These are phyloP conservation scores for Eutrema yunnanense DNA, from an alignment of 345 rosid genomes.

Conservation along the genomic window DNA sequence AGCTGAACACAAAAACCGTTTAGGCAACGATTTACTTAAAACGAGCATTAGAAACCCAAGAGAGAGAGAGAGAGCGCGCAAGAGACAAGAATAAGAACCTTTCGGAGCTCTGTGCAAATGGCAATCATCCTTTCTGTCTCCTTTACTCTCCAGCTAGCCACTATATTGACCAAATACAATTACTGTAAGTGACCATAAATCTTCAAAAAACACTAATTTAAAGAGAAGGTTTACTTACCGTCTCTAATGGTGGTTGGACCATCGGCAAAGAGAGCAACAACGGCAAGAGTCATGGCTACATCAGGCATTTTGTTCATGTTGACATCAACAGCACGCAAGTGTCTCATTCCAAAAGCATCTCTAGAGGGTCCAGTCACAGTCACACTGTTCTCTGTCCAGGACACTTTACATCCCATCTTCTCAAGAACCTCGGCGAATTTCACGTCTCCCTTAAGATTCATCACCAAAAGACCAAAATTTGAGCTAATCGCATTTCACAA, in stretches of 20 bases:
- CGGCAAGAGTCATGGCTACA: slow-evolving; percentile 97
- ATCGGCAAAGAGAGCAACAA: slow-evolving; percentile 87
- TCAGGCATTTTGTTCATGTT: slow-evolving; percentile 99
- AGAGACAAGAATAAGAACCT: slow-evolving; percentile 35
- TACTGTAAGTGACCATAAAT: not conserved
- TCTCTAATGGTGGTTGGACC: slow-evolving; percentile 97
- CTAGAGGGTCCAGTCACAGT: slow-evolving; percentile 87
- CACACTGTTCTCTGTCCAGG: slow-evolving; percentile 88
- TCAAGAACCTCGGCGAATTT: slow-evolving; percentile 92
- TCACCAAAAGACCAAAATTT: not conserved
- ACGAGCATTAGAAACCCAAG: not conserved
- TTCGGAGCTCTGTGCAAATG: slow-evolving; percentile 87
- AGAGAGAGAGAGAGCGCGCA: not conserved
- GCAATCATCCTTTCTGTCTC: slow-evolving; percentile 98
- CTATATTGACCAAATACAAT: slow-evolving; percentile 31
- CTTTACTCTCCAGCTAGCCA: slow-evolving; percentile 99
- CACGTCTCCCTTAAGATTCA: slow-evolving; percentile 65
- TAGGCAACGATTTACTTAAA: not conserved
- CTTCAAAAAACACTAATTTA: not conserved
- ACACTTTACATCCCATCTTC: slow-evolving; percentile 94
- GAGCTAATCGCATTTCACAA: not conserved
- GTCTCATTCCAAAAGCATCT: slow-evolving; percentile 62
- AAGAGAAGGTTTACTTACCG: slow-evolving; percentile 36
- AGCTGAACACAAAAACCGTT: slow-evolving; percentile 42
- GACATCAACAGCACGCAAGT: slow-evolving; percentile 69